These are phyloP conservation scores for sunflower (Helianthus annuus) DNA, from an alignment of 129 eudicot genomes.

Conservation along the genomic window HanXRQr2.0-SUNRISE NC_035434.2:173819225-173819724, in stretches of 20 bases:
- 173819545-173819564: constrained; percentile 73
- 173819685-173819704: constrained; percentile 94
- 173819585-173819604: neutral
- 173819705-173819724: constrained; percentile 85
- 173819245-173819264: no score
- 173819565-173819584: neutral
- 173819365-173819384: neutral
- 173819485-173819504: constrained; percentile 70
- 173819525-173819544: constrained; percentile 83
- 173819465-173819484: constrained; percentile 75
- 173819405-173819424: constrained; percentile 77
- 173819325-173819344: no score
- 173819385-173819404: constrained; percentile 88
- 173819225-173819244: no score
- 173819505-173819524: constrained; percentile 81
- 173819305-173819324: no score
- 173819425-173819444: constrained; percentile 74
- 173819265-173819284: no score
- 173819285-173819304: no score
- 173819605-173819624: neutral
- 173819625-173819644: constrained; percentile 57
- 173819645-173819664: constrained; percentile 97
- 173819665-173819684: constrained; percentile 98
- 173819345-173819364: no score
- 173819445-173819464: constrained; percentile 74